Conservation (phyloP, 805 yeast genomes). For the Myxozyma neotropica region DNA sequence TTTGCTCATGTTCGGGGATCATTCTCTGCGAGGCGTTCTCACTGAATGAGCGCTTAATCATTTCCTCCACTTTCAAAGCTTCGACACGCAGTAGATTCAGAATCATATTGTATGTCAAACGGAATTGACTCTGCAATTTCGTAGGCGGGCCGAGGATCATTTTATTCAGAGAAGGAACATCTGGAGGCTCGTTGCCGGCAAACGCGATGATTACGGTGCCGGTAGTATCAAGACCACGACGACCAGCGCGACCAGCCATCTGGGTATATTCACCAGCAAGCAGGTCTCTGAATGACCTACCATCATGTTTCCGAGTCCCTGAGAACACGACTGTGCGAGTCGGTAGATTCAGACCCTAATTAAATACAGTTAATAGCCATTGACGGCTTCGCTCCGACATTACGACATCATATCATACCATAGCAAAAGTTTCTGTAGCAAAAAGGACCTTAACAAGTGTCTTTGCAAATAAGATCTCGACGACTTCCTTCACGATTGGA, state of each 20-base stretch:
- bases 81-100: slow-evolving; percentile 88
- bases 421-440: slow-evolving; percentile 98
- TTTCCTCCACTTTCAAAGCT: slow-evolving; percentile 94
- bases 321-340: slow-evolving; percentile 94
- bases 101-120: slow-evolving; percentile 95
- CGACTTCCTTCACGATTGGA: slow-evolving; percentile 91
- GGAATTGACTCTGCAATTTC: slow-evolving; percentile 84
- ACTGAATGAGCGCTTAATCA: slow-evolving; percentile 93
- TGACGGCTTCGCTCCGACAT: background rate
- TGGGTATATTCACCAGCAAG: slow-evolving; percentile 97
- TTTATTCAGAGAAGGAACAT: slow-evolving; percentile 55
- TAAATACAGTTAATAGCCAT: background rate
- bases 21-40: slow-evolving; percentile 85
- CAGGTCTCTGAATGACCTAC: slow-evolving; percentile 74
- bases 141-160: slow-evolving; percentile 90
- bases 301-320: slow-evolving; percentile 86
- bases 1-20: slow-evolving; percentile 80
- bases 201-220: slow-evolving; percentile 96
- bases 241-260: slow-evolving; percentile 99
- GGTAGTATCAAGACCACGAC: slow-evolving; percentile 90
- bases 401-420: slow-evolving; percentile 46
- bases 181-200: slow-evolving; percentile 41
- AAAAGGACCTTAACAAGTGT: slow-evolving; percentile 86
- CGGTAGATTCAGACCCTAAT: slow-evolving; percentile 81
- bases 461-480: slow-evolving; percentile 86